A percentile compares a stretch with the other conserved stretches of the same genome.
Conservation (phyloP, 2,329 filamentous ascomycete species). For the Trichoderma koningii region DNA sequence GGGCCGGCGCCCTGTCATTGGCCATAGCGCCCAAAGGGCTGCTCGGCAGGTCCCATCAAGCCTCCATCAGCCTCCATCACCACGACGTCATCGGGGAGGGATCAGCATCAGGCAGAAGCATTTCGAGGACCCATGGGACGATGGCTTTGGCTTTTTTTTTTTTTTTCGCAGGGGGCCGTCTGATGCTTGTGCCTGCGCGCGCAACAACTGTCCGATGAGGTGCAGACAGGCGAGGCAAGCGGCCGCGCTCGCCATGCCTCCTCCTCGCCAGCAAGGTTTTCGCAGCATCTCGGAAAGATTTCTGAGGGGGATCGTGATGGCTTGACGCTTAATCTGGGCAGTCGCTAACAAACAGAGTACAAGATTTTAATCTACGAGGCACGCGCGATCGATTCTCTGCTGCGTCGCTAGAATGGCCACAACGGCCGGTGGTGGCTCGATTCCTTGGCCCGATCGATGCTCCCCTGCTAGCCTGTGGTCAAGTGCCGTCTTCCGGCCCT, state of each 20-base stretch:
- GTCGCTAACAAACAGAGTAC: too few species aligned
- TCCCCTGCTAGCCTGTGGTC: conserved; percentile 21
- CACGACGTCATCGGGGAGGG: conserved; percentile 23
- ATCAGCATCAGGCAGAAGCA: conserved; percentile 26
- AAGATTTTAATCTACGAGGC: conserved; percentile 2
- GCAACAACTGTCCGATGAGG: neutral
- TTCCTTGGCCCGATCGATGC: conserved; percentile 19
- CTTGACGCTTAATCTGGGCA: too few species aligned
- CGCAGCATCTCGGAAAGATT: neutral
- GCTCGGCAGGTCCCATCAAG: neutral
- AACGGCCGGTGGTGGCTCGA: neutral
- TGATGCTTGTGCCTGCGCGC: neutral
- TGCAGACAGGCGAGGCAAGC: conserved; percentile 8
- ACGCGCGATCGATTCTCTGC: conserved; percentile 11
- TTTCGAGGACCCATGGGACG: conserved; percentile 15
- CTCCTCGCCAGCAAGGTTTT: neutral
- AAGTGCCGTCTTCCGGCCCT: conserved; percentile 25
- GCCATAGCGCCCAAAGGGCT: conserved; percentile 2
- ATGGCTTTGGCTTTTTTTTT: neutral
- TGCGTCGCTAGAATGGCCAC: neutral
- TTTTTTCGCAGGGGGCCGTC: neutral
- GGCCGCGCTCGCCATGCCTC: neutral
- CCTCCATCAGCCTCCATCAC: conserved; percentile 24
- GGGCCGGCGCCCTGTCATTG: conserved; percentile 8
- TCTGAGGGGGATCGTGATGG: neutral